A percentile compares a stretch with the other conserved stretches of the same genome.
phyloP scores from a whole-genome alignment of 2,329 filamentous ascomycete genomes.

The Fusarium pseudoanthophilum region DNA sequence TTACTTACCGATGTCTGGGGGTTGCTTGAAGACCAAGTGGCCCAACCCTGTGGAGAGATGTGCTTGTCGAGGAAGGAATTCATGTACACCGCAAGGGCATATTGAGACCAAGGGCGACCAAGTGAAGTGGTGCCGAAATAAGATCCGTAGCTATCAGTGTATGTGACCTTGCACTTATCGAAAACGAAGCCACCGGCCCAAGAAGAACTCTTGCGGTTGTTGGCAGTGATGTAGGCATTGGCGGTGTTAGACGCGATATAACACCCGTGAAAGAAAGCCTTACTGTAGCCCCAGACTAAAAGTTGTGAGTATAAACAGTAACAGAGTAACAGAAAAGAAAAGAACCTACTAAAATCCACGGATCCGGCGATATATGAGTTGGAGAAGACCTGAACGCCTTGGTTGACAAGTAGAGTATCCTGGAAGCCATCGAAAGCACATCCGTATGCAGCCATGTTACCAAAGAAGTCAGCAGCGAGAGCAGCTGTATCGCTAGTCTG shows the following conservation, averaged over 20 bases:
- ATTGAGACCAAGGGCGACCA: constrained; percentile 59
- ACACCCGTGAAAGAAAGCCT: constrained; percentile 51
- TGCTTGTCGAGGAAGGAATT: constrained; percentile 57
- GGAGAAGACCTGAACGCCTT: constrained; percentile 59
- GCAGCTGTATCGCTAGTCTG: constrained; percentile 57
- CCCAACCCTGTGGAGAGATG: constrained; percentile 42
- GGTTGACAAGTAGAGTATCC: constrained; percentile 60
- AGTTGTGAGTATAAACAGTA: too few species aligned
- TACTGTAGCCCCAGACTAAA: constrained; percentile 45
- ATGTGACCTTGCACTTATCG: constrained; percentile 46
- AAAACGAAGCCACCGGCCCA: constrained; percentile 50
- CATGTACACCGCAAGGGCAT: constrained; percentile 60
- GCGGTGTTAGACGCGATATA: constrained; percentile 52
- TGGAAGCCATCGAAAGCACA: constrained; percentile 59
- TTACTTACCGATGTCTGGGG: constrained; percentile 58
- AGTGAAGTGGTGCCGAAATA: constrained; percentile 55
- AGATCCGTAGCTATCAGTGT: constrained; percentile 41
- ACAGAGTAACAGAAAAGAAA: too few species aligned
- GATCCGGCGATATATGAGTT: constrained; percentile 49
- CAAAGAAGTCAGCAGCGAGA: constrained; percentile 51
- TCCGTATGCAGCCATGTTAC: constrained; percentile 52
- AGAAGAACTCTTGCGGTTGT: constrained; percentile 44
- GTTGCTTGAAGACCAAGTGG: constrained; percentile 66
- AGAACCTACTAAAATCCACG: constrained; percentile 29
- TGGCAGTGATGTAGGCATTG: constrained; percentile 47